Evolutionary conservation across 495 filamentous ascomycete genomes (phyloP), one percentile per base, ranked within the genome.

Genomic region (Bryoglossum gracile): DNA sequence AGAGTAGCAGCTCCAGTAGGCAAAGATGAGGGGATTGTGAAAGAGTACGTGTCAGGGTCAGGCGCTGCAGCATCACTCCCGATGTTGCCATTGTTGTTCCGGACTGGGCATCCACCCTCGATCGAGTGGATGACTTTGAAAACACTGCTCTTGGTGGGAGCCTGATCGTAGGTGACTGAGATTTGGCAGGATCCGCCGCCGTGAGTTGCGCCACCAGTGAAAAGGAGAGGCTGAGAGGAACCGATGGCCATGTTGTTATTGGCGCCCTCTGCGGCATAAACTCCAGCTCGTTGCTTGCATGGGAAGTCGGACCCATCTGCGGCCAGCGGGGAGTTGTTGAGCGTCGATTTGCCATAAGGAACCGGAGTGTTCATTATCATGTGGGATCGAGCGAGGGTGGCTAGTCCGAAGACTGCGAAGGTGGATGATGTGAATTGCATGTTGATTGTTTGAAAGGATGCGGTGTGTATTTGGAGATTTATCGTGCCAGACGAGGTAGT

Each of bases 131-230:
- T 86, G 53, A 94, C 89, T 62, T 86, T 80, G 71, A 80, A 94
- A 0, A 57, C 56, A 50, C 80, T 76, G 51, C 73, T 68, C 48
- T 69, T 70, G 46, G 64, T 76, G 3, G 81, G 79, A 2, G 69
- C 56, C 3, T 63, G 62, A 57, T 94, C 88, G 58, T 87, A 86
- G 13, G 89, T 89, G 57, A 95, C 72, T 3, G 81, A 77, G 37
- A 96, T 64, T 59, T 96, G 90, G 66, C 89, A 95, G 3, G 85
- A 89, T 4, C 90, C 90, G 33, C 90, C 89, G 34, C 82, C 83
- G 62, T 96, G 90, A 6, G 80, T 78, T 0, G 89, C 90, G 8
- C 63, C 61, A 0, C 81, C 81, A 0, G 65, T 67, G 62, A 86
- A 82, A 13, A 58, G 56, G 4, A 87, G 63, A 0, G 55, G 46